These are phyloP conservation scores for Entonaema liquescens DNA, from an alignment of 495 filamentous ascomycete species.

Conservation along the genomic window DNA sequence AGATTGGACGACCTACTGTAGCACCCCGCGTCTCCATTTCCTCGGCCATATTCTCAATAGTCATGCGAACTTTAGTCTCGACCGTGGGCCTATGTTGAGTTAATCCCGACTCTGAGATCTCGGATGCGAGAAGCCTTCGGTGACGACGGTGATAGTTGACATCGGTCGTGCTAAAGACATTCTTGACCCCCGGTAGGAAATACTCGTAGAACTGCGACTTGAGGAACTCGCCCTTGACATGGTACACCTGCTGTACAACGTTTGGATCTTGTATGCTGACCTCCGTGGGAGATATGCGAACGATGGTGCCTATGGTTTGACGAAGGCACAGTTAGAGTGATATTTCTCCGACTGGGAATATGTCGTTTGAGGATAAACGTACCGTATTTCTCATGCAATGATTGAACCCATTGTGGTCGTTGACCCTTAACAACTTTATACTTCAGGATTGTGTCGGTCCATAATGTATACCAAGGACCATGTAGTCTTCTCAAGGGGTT, in stretches of 20 bases:
- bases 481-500: constrained; percentile 36
- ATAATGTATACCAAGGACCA: constrained; percentile 50
- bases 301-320: constrained; percentile 49
- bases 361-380: neutral
- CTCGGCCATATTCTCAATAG: constrained; percentile 39
- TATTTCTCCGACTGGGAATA: neutral
- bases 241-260: constrained; percentile 53
- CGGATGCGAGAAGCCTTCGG: constrained; percentile 35
- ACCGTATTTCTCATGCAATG: constrained; percentile 57
- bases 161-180: constrained; percentile 35
- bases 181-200: constrained; percentile 23
- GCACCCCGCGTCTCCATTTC: constrained; percentile 38
- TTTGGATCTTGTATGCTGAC: constrained; percentile 52
- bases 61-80: constrained; percentile 37
- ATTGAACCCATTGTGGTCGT: constrained; percentile 51
- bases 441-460: constrained; percentile 45
- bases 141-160: constrained; percentile 35
- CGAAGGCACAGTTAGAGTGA: neutral
- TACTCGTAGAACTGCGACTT: constrained; percentile 36
- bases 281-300: constrained; percentile 51
- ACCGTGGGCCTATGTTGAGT: constrained; percentile 22
- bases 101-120: constrained; percentile 40
- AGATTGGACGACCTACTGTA: constrained; percentile 25
- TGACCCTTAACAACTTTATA: constrained; percentile 49
- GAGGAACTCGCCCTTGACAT: constrained; percentile 43